Conservation (phyloP, 805 yeast species). For the Wickerhamomyces bisporus region DNA sequence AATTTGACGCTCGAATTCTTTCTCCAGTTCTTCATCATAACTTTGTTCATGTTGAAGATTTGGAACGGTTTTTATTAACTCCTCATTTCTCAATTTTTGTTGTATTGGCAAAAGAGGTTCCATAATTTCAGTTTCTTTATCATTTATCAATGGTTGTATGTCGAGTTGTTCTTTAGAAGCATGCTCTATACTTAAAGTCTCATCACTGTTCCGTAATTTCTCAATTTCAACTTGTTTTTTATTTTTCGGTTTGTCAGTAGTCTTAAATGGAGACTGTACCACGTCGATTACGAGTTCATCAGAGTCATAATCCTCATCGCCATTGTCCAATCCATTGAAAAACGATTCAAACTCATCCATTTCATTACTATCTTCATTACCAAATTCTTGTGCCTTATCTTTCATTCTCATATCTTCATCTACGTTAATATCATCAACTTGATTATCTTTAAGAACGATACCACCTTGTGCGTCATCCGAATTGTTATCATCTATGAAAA, state of each 20-base stretch:
- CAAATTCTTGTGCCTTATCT: not conserved
- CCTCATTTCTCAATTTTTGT: too few species aligned
- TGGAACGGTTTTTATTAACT: not conserved
- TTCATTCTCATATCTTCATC: conserved; percentile 4
- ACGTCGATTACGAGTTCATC: not conserved
- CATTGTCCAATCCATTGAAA: conserved; percentile 14
- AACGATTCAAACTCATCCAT: conserved; percentile 22
- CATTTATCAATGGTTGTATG: too few species aligned
- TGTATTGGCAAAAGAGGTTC: too few species aligned
- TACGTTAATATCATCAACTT: conserved; percentile 1
- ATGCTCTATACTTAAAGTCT: too few species aligned
- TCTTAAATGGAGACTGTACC: not conserved
- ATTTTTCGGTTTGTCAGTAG: too few species aligned
- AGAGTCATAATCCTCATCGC: not conserved
- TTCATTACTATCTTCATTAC: conserved; percentile 3
- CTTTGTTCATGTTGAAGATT: not conserved
- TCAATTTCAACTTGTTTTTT: too few species aligned
- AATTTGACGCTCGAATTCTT: conserved; percentile 4
- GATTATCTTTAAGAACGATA: conserved; percentile 3
- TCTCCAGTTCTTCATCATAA: conserved; percentile 8
- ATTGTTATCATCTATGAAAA: conserved; percentile 18
- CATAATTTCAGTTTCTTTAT: too few species aligned
- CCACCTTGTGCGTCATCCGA: not conserved
- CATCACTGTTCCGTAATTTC: too few species aligned
- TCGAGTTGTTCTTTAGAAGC: too few species aligned